phyloP scores from a whole-genome alignment of 148 eudicot species.

The Rhododendron williamsianum region DNA sequence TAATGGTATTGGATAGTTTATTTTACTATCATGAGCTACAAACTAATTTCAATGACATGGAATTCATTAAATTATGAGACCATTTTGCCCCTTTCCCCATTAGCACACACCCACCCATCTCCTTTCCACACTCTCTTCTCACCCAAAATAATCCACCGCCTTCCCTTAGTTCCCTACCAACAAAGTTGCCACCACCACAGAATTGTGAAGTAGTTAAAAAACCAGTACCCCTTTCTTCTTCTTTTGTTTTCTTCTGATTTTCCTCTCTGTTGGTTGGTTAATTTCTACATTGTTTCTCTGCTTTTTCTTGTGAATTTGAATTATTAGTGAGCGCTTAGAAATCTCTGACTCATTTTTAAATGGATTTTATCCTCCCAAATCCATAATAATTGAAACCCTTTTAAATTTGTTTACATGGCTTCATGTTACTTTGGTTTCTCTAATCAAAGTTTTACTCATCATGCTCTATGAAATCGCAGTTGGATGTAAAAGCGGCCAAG shows the following conservation, averaged over 20 bases:
- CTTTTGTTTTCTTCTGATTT: background rate
- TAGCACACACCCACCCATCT: background rate
- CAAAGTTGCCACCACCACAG: background rate
- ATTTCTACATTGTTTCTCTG: background rate
- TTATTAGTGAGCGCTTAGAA: background rate
- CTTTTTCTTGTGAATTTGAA: background rate
- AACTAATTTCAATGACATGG: background rate
- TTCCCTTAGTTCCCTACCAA: background rate
- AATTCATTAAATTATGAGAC: background rate
- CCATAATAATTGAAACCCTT: background rate
- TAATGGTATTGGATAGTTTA: background rate
- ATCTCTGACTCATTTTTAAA: background rate
- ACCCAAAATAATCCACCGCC: background rate
- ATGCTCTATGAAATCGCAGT: slow-evolving; percentile 33
- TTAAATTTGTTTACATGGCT: slow-evolving; percentile 7
- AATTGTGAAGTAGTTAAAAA: background rate
- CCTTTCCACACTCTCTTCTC: background rate
- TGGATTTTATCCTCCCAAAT: background rate
- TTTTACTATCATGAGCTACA: background rate
- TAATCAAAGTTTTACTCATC: slow-evolving; percentile 10
- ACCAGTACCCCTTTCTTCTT: background rate
- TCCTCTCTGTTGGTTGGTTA: background rate
- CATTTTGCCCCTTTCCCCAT: background rate
- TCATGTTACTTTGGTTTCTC: slow-evolving; percentile 4
- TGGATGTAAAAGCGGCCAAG: slow-evolving; percentile 82